Evolutionary conservation across 208 protist genomes (phyloP).

Genomic region (Trichomonas tenax): DNA sequence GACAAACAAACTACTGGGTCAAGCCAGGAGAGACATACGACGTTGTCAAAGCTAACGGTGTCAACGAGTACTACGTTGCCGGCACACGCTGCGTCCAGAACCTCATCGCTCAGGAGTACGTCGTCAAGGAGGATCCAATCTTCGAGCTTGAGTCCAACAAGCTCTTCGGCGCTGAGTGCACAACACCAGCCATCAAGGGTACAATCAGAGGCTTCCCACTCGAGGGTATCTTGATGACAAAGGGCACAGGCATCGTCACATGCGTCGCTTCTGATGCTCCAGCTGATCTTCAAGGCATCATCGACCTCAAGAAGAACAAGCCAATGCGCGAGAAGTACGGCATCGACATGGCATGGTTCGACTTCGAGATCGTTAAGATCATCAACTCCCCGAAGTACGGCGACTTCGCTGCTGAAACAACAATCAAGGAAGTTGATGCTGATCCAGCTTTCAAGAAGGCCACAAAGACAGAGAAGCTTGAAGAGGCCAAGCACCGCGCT

Average conservation of each 20-base stretch:
- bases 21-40: conserved; percentile 79
- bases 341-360: conserved; percentile 69
- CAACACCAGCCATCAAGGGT: not conserved
- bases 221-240: conserved; percentile 20
- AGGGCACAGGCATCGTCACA: conserved; percentile 91
- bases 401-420: conserved; percentile 1
- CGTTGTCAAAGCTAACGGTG: not conserved
- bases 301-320: conserved; percentile 62
- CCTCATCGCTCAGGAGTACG: not conserved
- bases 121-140: not conserved
- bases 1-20: conserved; percentile 99
- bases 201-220: not conserved
- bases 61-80: not conserved
- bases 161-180: not conserved
- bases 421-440: not conserved
- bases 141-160: not conserved
- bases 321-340: conserved; percentile 46
- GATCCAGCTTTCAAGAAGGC: conserved; percentile 74
- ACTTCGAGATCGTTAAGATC: conserved; percentile 76
- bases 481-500: conserved; percentile 80
- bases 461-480: conserved; percentile 76
- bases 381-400: conserved; percentile 70
- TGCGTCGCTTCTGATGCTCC: conserved; percentile 86
- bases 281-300: conserved; percentile 91
- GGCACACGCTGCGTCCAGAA: not conserved